Evolutionary conservation across 805 yeast species (phyloP), one percentile per base, ranked within the genome.

Genomic region (Candida arabinofermentans): DNA sequence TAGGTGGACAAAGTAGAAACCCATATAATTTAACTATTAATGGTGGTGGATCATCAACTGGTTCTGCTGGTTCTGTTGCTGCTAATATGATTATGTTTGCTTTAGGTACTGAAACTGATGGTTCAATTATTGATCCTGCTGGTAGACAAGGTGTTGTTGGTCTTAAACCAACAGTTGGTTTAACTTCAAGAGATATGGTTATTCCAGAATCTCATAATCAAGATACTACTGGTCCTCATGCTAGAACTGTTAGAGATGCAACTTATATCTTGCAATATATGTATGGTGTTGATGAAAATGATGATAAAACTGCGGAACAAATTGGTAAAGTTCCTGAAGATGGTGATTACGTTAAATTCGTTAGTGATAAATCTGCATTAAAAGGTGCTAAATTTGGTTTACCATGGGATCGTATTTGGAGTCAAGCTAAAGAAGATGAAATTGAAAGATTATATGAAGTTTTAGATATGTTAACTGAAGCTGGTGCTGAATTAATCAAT

Each of bases 151-250:
- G 58, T 35, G 36, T 54, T 31, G 59, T 58, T 34, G 61, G 61
- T 10, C 44, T 57, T 31, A 58, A 57, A 27, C 61, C 61, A 18
- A 58, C 61, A 5, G 60, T 58, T 19, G 62, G 62, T 16, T 41
- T 58, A 19, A 58, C 61, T 26, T 57, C 61, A 4, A 49, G 61
- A 42, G 49, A 49, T 33, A 59, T 58, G 19, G 54, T 57, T 19
- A 50, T 58, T 40, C 62, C 62, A 21, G 61, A 58, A 44, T 55
- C 59, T 9, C 57, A 55, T 32, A 58, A 58, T 40, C 61, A 57
- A 39, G 61, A 58, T 40, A 39, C 54, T 7, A 47, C 61, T 1
- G 61, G 62, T 8, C 54, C 61, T 7, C 43, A 54, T 24, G 58
- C 61, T 13, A 54, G 61, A 45, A 51, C 61, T 9, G 61, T 58